A percentile compares a stretch with the other conserved stretches of the same genome.
Evolutionary conservation across 78 protist genomes (phyloP).

Genomic region (Parvularia atlantis): DNA sequence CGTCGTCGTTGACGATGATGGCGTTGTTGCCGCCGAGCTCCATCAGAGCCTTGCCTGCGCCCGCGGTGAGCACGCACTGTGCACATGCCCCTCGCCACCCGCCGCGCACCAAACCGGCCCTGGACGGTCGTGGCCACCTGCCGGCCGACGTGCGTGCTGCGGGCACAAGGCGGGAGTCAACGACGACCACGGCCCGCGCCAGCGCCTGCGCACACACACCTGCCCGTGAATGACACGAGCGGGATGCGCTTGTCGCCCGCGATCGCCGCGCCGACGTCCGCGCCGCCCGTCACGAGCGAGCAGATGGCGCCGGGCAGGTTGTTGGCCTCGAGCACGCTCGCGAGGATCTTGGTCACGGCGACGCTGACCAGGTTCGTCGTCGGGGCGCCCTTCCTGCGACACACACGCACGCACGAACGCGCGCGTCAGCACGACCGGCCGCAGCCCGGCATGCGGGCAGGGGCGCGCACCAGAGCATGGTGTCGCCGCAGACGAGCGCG

Average conservation of each 20-base stretch:
- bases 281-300: slow-evolving; percentile 44
- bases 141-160: slow-evolving; percentile 50
- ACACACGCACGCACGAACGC: too few species aligned
- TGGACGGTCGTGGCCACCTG: slow-evolving; percentile 44
- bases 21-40: slow-evolving; percentile 92
- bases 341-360: slow-evolving; percentile 64
- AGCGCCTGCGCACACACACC: slow-evolving; percentile 5
- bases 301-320: slow-evolving; percentile 47
- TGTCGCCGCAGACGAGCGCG: slow-evolving; percentile 34
- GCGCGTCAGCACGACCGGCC: slow-evolving; percentile 12
- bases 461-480: slow-evolving; percentile 40
- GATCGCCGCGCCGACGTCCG: slow-evolving; percentile 56
- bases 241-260: slow-evolving; percentile 47
- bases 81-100: too few species aligned
- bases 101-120: slow-evolving; percentile 66
- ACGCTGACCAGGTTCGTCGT: slow-evolving; percentile 51
- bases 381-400: slow-evolving; percentile 83
- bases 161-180: too few species aligned
- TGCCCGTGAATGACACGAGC: slow-evolving; percentile 83
- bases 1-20: slow-evolving; percentile 69
- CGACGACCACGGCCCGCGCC: not conserved
- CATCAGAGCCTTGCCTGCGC: slow-evolving; percentile 59
- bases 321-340: slow-evolving; percentile 52
- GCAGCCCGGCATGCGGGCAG: not conserved
- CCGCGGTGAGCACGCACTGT: too few species aligned